Evolutionary conservation across 164 flowering plant genomes (phyloP), one percentile per base, ranked within the genome.

Genomic region (Malania oleifera): DNA sequence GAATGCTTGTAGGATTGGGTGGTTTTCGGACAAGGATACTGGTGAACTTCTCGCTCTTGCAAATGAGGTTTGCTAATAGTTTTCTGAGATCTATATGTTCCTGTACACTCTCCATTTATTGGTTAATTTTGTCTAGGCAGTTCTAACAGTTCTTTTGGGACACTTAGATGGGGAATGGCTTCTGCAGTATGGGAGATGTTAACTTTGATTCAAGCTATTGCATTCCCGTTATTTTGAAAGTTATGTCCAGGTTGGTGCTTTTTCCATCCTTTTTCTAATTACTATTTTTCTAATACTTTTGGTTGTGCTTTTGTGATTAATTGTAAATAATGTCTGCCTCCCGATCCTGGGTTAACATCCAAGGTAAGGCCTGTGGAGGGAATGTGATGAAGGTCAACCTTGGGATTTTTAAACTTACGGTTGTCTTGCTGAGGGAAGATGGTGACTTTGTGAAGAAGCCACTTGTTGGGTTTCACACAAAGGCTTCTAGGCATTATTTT

Each of bases 1-100:
- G 97, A 82, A 65, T 80, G 90, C 95, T 51, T 90, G 97, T 58
- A 73, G 71, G 51, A 40, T 57, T 26, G 80, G 83, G 60, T 90
- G 97, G 92, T 90, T 85, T 65, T 27, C 69, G 3, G 73, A 20
- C n/a, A 55, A 60, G 52, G 92, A 85, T 41, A 54, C 60, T 31
- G 70, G 72, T 62, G 92, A 82, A 24, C 80, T 90, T 56, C 51
- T 63, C 25, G 45, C 63, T 65, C 76, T 85, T 48, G 73, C 77
- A 39, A 67, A 77, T 64, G 84, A 87, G 91, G 97, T 85, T 52
- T 44, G 69, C 24, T 3, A 22, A 38, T 19, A 44, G 23, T 50
- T 24, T 68, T 24, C 38, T 22, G 27, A 0, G 28, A 18, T 26
- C 38, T 49, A n/a, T 22, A 14, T 56, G 14, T 41, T 27, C 15